Evolutionary conservation across 2,329 filamentous ascomycete species (phyloP), one percentile per base, ranked within the genome.

Genomic region (Gaeumannomyces tritici): DNA sequence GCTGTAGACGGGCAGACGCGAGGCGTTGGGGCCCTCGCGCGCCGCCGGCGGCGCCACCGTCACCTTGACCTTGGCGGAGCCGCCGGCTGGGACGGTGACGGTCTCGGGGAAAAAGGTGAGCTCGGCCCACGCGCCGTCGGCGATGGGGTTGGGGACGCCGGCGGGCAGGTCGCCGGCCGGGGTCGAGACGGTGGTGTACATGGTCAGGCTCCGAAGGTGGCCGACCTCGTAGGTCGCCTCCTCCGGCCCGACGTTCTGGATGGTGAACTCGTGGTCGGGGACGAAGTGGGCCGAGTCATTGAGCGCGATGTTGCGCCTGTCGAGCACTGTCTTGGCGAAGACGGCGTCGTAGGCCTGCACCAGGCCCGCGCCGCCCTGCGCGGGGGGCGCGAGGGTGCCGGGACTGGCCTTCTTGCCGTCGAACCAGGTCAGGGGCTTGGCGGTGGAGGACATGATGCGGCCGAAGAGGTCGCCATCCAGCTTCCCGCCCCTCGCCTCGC

Each of bases 251-350:
- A 68, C 70, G 69, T 80, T 80, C 57, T 69, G 71, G 66, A 80
- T 72, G 57, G 68, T 73, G 64, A 80, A 75, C 59, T 69, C 69
- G 24, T 70, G 81, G 6, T 74, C 74, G 1, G 83, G 80, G 55
- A 86, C 73, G 15, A 61, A 57, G 68, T 87, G 83, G 62, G 86
- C 83, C 0, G 73, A 76, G 55, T 84, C 82, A 60, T 81, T 77
- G 61, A 70, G 73, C 0, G 83, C 86, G 1, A 81, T 69, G 62
- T 72, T 75, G 11, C 70, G 70, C 0, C 73, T 70, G 58, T 71
- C 71, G 13, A 80, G 68, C 26, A 74, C 62, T 1, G 73, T 76
- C 1, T 69, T 74, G 18, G 73, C 69, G 58, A 76, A 69, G 5
- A 77, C 72, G 2, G 76, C 75, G 60, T 77, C 73, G 63, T 72